A percentile compares a stretch with the other conserved stretches of the same genome.
Evolutionary conservation across 345 rosid species (phyloP).

Genomic region (Rhizophora apiculata): DNA sequence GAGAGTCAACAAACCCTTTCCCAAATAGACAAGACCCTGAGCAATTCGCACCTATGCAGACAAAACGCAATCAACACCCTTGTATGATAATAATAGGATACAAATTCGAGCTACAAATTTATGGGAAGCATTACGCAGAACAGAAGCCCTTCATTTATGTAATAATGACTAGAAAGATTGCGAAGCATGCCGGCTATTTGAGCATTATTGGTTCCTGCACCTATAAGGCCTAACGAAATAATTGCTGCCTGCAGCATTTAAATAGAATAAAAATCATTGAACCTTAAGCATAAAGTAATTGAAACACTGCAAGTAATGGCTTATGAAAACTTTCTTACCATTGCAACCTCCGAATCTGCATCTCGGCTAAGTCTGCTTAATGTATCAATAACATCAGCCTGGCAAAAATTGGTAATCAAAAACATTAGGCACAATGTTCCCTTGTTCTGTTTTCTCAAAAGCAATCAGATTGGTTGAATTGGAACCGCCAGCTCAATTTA

Average conservation of each 20-base stretch:
- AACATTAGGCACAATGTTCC: too few relatives aligned
- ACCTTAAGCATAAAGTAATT: background rate
- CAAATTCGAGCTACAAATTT: too few relatives aligned
- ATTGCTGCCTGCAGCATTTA: slow-evolving; percentile 65
- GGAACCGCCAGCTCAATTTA: too few relatives aligned
- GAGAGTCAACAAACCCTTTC: too few relatives aligned
- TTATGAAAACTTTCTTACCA: slow-evolving; percentile 43
- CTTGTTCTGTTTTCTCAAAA: too few relatives aligned
- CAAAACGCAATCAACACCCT: too few relatives aligned
- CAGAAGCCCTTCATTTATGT: slow-evolving; percentile 80
- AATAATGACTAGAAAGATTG: slow-evolving; percentile 86
- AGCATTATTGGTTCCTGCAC: slow-evolving; percentile 97
- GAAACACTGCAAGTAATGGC: too few relatives aligned
- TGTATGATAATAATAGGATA: too few relatives aligned
- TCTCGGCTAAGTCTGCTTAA: slow-evolving; percentile 97
- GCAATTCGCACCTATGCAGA: too few relatives aligned
- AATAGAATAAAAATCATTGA: slow-evolving; percentile 13
- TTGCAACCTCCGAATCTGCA: slow-evolving; percentile 93
- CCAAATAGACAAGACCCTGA: too few relatives aligned
- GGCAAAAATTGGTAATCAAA: slow-evolving; percentile 1
- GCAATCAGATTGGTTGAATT: too few relatives aligned
- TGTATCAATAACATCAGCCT: slow-evolving; percentile 98
- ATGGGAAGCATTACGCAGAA: slow-evolving; percentile 62
- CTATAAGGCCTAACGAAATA: slow-evolving; percentile 85
- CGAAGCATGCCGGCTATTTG: slow-evolving; percentile 95